These are phyloP conservation scores for Cercospora sojina DNA, from an alignment of 2,329 filamentous ascomycete genomes.

Conservation along the genomic window DNA sequence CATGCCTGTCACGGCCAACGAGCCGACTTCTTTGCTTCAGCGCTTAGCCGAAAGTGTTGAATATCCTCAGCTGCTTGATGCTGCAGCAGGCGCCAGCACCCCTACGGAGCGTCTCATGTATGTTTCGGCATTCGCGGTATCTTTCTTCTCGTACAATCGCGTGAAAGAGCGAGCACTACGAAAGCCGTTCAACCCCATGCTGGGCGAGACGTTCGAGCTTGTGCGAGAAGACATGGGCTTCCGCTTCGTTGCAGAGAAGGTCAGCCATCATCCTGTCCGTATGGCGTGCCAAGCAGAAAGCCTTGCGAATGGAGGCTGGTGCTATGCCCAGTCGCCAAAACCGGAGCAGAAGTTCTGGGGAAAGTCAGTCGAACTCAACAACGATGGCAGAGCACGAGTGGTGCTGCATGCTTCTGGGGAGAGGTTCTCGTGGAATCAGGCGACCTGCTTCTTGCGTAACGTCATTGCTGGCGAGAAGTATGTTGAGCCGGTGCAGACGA, in stretches of 20 bases:
- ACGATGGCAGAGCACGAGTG: constrained; percentile 80
- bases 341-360: constrained; percentile 98
- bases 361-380: constrained; percentile 91
- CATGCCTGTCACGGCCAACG: constrained; percentile 96
- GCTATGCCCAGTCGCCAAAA: constrained; percentile 79
- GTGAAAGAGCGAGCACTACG: constrained; percentile 88
- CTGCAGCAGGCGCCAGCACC: constrained; percentile 55
- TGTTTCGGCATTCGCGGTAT: constrained; percentile 87
- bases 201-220: constrained; percentile 93
- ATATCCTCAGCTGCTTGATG: constrained; percentile 80
- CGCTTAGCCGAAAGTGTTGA: constrained; percentile 87
- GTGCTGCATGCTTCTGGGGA: constrained; percentile 69
- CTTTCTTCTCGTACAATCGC: constrained; percentile 75
- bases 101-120: constrained; percentile 73
- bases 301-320: constrained; percentile 65
- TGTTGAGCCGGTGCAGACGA: constrained; percentile 86
- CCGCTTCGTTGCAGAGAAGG: constrained; percentile 91
- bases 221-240: constrained; percentile 84
- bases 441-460: constrained; percentile 89
- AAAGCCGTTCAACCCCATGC: constrained; percentile 95
- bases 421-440: constrained; percentile 81
- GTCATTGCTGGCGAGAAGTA: constrained; percentile 99
- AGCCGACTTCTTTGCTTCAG: constrained; percentile 84
- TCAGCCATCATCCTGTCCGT: constrained; percentile 86
- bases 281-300: constrained; percentile 88